phyloP scores from a whole-genome alignment of 129 eudicot species.

The Daucus carota region DNA sequence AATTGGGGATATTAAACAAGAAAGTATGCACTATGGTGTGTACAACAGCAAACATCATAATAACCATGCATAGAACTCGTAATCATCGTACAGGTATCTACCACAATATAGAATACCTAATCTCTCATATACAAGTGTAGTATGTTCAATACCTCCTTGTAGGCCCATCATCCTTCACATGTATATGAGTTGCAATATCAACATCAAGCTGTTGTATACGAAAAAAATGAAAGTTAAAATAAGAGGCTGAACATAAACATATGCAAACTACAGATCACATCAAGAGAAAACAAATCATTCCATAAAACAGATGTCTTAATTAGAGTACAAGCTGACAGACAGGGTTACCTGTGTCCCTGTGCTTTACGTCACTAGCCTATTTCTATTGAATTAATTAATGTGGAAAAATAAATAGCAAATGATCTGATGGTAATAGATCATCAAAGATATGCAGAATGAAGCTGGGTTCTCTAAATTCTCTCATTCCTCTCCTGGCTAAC shows the following conservation, averaged over 20 bases:
- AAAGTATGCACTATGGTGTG: background rate
- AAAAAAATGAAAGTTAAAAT: background rate
- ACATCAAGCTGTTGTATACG: slow-evolving; percentile 53
- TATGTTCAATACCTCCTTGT: slow-evolving; percentile 61
- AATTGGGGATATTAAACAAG: background rate
- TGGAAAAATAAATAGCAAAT: background rate
- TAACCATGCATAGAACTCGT: background rate
- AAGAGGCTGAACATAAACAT: background rate
- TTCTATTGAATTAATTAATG: background rate
- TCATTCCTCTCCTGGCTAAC: background rate
- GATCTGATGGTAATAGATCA: background rate
- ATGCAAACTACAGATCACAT: background rate
- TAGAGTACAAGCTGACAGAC: background rate
- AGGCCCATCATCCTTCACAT: slow-evolving; percentile 84
- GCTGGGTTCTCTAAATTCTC: background rate
- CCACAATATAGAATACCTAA: background rate
- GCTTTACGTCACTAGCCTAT: background rate
- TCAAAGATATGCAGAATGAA: background rate
- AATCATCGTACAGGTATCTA: background rate
- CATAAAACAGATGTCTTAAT: background rate
- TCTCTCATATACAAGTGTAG: background rate
- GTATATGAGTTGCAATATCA: slow-evolving; percentile 81
- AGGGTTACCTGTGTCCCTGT: background rate
- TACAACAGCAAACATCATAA: background rate
- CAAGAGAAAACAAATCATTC: background rate